Conservation (phyloP, 108 stramenopile species). For the Cyclostephanos tholiformis region DNA sequence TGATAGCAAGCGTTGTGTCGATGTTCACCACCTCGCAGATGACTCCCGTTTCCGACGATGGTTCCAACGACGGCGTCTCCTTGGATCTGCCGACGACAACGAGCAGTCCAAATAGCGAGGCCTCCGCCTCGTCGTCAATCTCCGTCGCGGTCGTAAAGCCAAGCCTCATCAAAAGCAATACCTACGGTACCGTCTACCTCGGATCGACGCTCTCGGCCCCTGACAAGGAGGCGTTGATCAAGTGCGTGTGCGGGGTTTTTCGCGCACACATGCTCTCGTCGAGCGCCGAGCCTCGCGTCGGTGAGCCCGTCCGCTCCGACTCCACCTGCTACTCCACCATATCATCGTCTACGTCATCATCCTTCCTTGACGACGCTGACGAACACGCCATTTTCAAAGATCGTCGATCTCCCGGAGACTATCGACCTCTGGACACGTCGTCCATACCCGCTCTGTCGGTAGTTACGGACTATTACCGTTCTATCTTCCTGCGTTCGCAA, state of each 20-base stretch:
- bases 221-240: conserved; percentile 95
- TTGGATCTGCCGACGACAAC: conserved; percentile 2
- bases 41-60: conserved; percentile 15
- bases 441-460: conserved; percentile 74
- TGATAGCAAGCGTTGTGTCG: conserved; percentile 15
- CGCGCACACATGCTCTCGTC: conserved; percentile 90
- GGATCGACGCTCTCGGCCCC: conserved; percentile 88
- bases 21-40: conserved; percentile 16
- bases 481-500: conserved; percentile 81
- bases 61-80: conserved; percentile 5
- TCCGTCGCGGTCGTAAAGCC: conserved; percentile 36
- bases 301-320: background rate
- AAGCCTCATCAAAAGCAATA: conserved; percentile 72
- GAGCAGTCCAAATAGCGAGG: conserved; percentile 14
- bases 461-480: conserved; percentile 79
- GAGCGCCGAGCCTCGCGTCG: conserved; percentile 2
- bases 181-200: conserved; percentile 91
- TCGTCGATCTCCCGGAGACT: conserved; percentile 33
- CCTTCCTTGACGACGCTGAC: conserved; percentile 5
- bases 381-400: conserved; percentile 23
- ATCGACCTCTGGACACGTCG: conserved; percentile 12
- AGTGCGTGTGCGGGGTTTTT: conserved; percentile 90
- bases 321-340: background rate
- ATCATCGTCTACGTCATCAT: background rate
- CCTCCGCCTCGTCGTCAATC: background rate